Percentiles rank a stretch among this genome's conserved stretches.
Conservation (phyloP, 129 eudicot species). For the Artemisia annua region DNA sequence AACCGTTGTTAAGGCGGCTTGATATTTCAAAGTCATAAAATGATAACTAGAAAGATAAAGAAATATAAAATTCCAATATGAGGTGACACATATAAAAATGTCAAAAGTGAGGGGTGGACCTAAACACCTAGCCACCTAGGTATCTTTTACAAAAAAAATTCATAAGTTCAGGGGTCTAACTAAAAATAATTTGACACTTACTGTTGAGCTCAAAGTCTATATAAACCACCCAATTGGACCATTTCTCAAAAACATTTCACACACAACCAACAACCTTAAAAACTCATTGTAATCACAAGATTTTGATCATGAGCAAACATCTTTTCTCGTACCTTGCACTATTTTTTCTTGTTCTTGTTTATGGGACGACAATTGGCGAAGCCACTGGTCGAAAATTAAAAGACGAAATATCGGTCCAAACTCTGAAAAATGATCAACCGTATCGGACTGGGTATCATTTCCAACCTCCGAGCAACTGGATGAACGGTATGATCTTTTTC, state of each 20-base stretch:
- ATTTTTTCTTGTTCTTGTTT: slow-evolving; percentile 10
- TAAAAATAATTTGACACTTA: slow-evolving; percentile 14
- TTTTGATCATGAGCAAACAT: slow-evolving; percentile 1
- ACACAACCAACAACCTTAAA: slow-evolving; percentile 23
- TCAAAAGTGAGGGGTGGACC: slow-evolving; percentile 22
- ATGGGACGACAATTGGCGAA: neutral
- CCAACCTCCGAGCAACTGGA: slow-evolving; percentile 78
- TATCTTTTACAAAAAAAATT: neutral
- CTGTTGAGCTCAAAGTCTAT: slow-evolving; percentile 32
- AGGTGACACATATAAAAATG: neutral
- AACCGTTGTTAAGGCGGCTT: slow-evolving; percentile 17
- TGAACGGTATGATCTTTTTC: slow-evolving; percentile 44
- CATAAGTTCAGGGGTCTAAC: slow-evolving; percentile 5
- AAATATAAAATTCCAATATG: slow-evolving; percentile 15
- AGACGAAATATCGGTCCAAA: slow-evolving; percentile 5
- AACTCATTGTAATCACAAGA: neutral
- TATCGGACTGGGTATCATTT: slow-evolving; percentile 71
- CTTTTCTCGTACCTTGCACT: slow-evolving; percentile 22
- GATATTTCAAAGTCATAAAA: slow-evolving; percentile 25
- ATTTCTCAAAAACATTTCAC: slow-evolving; percentile 15
- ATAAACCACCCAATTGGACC: slow-evolving; percentile 29
- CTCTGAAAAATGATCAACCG: slow-evolving; percentile 38
- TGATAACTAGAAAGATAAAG: slow-evolving; percentile 12
- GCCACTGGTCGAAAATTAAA: slow-evolving; percentile 23
- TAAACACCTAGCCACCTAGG: neutral